Evolutionary conservation across 768 basidiomycete species (phyloP), one percentile per base, ranked within the genome.

Genomic region (Amanita subjunquillea): DNA sequence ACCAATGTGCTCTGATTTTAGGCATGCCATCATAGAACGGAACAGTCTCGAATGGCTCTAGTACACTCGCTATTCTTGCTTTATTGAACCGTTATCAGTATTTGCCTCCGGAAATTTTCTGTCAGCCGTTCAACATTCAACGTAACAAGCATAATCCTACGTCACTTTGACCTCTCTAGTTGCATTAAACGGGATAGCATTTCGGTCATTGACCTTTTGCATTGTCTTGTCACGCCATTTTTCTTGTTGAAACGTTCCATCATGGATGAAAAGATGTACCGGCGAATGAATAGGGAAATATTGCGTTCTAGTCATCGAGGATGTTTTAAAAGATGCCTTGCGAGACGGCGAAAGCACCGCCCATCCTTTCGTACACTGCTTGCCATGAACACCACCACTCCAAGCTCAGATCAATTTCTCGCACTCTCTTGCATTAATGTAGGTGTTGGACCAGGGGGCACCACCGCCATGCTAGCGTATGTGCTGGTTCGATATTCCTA

Each of bases 391-490:
- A 72, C 72, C 67, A 63, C 71, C 32, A 58, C 68, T 54, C 67
- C 67, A 20, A 58, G 68, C 39, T 58, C 62, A 22, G 81, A 67
- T 40, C 74, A 75, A 51, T 72, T 81, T 56, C 63, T 85, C 40
- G 75, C 81, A 6, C 63, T 89, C 40, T 78, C 84, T 13, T 87
- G 81, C 57, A 70, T 73, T 48, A 81, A 80, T 56, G 83, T 89
- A n/a, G 88, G 88, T 10, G 83, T 86, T 36, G 87, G 87, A 27
- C 82, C 85, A 15, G 87, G 87, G 3, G 88, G 88, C 6, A 83
- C 83, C 13, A 91, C 88, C 2, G 78, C 82, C 37, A 85, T 91
- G 82, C 72, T 91, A 34, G 88, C 87, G 88, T 89, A 69, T 56
- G 83, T 74, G 40, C 8, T 17, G 6, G n/a, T 38, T 38, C 25